These are phyloP conservation scores for Pilobolus umbonatus DNA, from an alignment of 192 early-diverging fungal genomes.

Conservation along the genomic window DNA sequence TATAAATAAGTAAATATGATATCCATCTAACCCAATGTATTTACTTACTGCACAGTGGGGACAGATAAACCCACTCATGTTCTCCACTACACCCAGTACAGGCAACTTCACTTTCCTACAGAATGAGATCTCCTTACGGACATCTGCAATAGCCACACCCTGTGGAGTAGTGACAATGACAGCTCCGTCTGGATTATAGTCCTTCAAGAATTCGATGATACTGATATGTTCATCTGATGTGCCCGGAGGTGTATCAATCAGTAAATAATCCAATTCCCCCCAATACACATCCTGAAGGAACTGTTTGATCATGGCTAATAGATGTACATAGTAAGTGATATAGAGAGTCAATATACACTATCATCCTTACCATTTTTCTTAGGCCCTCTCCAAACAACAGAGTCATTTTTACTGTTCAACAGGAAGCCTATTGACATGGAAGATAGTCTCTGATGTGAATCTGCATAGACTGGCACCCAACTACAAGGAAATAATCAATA, in stretches of 20 bases:
- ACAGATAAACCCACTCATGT: constrained; percentile 97
- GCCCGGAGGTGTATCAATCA: constrained; percentile 96
- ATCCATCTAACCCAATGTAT: constrained; percentile 44
- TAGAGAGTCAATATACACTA: background rate
- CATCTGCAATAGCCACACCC: constrained; percentile 73
- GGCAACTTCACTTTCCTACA: constrained; percentile 82
- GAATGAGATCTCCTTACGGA: constrained; percentile 93
- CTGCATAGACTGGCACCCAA: constrained; percentile 77
- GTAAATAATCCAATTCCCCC: constrained; percentile 91
- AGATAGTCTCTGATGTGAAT: constrained; percentile 59
- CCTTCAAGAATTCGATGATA: constrained; percentile 85
- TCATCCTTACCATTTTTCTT: constrained; percentile 91
- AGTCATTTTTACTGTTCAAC: constrained; percentile 80
- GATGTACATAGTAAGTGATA: background rate
- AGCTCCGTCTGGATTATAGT: constrained; percentile 75
- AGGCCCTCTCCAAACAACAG: constrained; percentile 97
- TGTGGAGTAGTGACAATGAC: constrained; percentile 98
- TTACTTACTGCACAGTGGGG: constrained; percentile 64
- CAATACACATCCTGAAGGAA: constrained; percentile 95
- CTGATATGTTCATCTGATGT: constrained; percentile 98
- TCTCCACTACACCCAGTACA: constrained; percentile 89
- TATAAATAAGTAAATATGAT: constrained; percentile 45
- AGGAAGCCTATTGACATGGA: constrained; percentile 99
- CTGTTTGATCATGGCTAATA: constrained; percentile 91
- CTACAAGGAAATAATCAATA: constrained; percentile 25